Base-by-base conservation (phyloP, 164 flowering plant species). In the Paratinospora sagittata region DNA sequence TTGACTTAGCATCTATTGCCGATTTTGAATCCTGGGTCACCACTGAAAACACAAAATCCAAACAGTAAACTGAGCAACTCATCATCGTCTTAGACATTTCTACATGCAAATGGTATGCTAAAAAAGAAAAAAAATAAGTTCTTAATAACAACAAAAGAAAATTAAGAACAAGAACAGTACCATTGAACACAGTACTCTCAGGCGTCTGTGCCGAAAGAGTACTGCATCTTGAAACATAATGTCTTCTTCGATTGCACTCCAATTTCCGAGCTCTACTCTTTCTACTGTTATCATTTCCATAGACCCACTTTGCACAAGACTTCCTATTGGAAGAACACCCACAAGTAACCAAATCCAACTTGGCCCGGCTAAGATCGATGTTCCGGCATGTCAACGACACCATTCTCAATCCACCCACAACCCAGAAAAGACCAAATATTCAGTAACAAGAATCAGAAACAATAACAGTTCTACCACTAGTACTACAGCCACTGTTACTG, bases 311-410 rank as follows among this genome's bases (percentile, higher is more conserved):
- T 24, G 71, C 55, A 69, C 12, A 68, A 39, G 66, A 55, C 23
- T 23, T 84, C 70, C 74, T 77, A 17, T 72, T 72, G 1, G 72
- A 57, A 71, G 89, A 84, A 61, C 88, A 89, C 27, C 86, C 89
- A 78, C 84, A 80, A 73, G 83, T 76, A 67, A 75, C 74, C 67
- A 77, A 80, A 72, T 89, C 88, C 63, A 80, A 74, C 70, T 81
- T 77, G 55, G 80, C 71, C 60, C 85, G 76, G 27, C 81, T 82
- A 65, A 85, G 77, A 69, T 87, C 88, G 68, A 87, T 78, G 77
- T 68, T 83, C 39, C 72, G 84, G 80, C 87, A 86, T 72, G 88
- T 79, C 80, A 89, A 75, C 36, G 91, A 82, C 86, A 89, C 81
- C 92, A 88, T 90, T 8, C 75, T 80, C 62, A 76, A 69, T 10